phyloP scores from a whole-genome alignment of 192 early-diverging fungal genomes.

The Backusella westeae region DNA sequence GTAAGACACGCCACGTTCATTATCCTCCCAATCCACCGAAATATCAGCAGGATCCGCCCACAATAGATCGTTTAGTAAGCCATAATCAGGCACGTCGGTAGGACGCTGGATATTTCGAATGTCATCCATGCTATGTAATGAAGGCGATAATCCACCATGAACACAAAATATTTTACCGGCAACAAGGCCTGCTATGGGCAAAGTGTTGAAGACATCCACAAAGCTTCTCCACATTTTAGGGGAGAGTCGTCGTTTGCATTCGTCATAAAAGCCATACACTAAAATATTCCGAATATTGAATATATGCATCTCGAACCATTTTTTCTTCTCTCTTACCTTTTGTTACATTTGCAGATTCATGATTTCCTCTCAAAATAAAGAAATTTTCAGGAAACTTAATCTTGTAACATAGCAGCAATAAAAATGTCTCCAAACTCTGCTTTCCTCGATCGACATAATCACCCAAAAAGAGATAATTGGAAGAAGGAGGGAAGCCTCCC shows the following conservation, averaged over 20 bases:
- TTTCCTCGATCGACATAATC: constrained; percentile 99
- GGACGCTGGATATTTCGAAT: constrained; percentile 79
- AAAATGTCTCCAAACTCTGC: constrained; percentile 91
- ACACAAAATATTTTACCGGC: constrained; percentile 95
- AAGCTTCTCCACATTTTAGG: constrained; percentile 93
- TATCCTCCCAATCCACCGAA: constrained; percentile 85
- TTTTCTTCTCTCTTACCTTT: constrained; percentile 51
- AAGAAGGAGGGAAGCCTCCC: constrained; percentile 87
- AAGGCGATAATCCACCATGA: constrained; percentile 88
- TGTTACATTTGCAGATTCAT: constrained; percentile 92
- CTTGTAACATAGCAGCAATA: constrained; percentile 93
- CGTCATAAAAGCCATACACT: constrained; percentile 98
- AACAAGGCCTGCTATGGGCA: constrained; percentile 92
- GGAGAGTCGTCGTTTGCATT: constrained; percentile 88
- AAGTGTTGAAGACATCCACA: constrained; percentile 90
- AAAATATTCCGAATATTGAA: constrained; percentile 15
- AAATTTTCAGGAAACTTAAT: constrained; percentile 98
- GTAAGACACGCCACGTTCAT: constrained; percentile 92
- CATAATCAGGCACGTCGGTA: constrained; percentile 89
- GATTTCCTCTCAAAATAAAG: constrained; percentile 93
- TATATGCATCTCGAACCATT: background rate
- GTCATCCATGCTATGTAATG: constrained; percentile 80
- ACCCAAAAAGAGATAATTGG: constrained; percentile 92
- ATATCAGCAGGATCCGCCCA: constrained; percentile 92
- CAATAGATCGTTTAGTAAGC: constrained; percentile 85